Evolutionary conservation across 768 basidiomycete genomes (phyloP).

Genomic region (Vararia minispora): DNA sequence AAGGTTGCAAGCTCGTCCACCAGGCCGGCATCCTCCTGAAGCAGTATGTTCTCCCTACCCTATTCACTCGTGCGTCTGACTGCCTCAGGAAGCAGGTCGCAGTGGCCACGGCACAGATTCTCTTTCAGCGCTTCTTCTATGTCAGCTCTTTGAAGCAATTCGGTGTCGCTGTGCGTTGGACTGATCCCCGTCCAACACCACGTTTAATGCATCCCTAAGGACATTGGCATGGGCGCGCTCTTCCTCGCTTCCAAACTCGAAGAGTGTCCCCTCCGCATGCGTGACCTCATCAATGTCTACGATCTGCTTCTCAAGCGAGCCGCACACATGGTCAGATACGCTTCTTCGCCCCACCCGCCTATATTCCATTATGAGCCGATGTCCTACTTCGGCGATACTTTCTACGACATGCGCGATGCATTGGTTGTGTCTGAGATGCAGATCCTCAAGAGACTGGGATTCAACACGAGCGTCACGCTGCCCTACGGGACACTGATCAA

Average conservation of each 20-base stretch:
- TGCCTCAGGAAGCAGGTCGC: conserved; percentile 84
- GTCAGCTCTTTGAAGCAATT: conserved; percentile 93
- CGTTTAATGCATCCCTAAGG: conserved; percentile 34
- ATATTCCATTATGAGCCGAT: conserved; percentile 66
- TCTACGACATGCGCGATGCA: conserved; percentile 92
- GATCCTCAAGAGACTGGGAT: conserved; percentile 88
- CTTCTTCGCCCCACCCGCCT: conserved; percentile 22
- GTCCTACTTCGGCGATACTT: conserved; percentile 81
- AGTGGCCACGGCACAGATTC: conserved; percentile 90
- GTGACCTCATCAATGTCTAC: conserved; percentile 91
- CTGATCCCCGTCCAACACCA: not conserved
- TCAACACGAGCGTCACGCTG: conserved; percentile 86
- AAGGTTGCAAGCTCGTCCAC: conserved; percentile 91
- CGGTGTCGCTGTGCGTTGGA: conserved; percentile 71
- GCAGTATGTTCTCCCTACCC: conserved; percentile 45
- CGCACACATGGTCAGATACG: conserved; percentile 33
- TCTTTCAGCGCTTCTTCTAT: conserved; percentile 96
- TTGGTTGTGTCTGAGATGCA: conserved; percentile 97
- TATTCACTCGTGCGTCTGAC: conserved; percentile 4
- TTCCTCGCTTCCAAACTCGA: conserved; percentile 87
- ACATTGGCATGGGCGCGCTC: conserved; percentile 81
- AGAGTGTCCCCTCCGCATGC: conserved; percentile 83
- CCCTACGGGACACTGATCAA: conserved; percentile 94
- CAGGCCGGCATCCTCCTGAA: conserved; percentile 86
- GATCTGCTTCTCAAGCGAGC: conserved; percentile 78